These are phyloP conservation scores for Botrytis cinerea DNA, from an alignment of 2,329 filamentous ascomycete species.

Conservation along the genomic window DNA sequence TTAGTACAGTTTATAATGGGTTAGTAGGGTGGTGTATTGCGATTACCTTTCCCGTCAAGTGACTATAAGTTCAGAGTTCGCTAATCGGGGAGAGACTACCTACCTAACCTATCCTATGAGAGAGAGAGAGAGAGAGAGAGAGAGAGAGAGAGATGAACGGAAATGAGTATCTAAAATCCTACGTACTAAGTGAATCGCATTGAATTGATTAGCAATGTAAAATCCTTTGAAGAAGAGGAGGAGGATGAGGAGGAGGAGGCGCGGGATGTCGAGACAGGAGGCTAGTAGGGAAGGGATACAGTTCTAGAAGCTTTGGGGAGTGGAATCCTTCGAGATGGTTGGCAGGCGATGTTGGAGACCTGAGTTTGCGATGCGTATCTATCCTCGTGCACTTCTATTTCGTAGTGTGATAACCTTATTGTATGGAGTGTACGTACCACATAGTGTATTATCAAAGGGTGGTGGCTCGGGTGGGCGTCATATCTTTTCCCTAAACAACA, in stretches of 20 bases:
- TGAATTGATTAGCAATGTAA: neutral
- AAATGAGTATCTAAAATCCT: neutral
- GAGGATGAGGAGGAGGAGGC: neutral
- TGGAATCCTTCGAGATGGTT: neutral
- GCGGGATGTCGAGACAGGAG: neutral
- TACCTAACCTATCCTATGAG: neutral
- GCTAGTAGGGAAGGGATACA: neutral
- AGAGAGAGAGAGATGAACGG: neutral
- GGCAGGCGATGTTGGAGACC: neutral
- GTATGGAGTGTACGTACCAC: no score
- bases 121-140: neutral
- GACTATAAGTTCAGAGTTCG: neutral
- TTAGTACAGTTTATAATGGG: no score
- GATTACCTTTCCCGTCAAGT: neutral
- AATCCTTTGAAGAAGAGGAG: neutral
- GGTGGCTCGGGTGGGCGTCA: neutral
- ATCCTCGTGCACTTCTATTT: neutral
- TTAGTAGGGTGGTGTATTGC: neutral
- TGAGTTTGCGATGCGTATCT: neutral
- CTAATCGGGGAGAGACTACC: neutral
- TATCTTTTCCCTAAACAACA: neutral
- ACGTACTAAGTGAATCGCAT: neutral
- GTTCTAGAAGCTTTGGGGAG: neutral
- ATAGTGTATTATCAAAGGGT: neutral
- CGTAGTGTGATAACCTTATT: neutral